These are phyloP conservation scores for Colletotrichum destructivum DNA, from an alignment of 2,329 filamentous ascomycete genomes.

Conservation along the genomic window DNA sequence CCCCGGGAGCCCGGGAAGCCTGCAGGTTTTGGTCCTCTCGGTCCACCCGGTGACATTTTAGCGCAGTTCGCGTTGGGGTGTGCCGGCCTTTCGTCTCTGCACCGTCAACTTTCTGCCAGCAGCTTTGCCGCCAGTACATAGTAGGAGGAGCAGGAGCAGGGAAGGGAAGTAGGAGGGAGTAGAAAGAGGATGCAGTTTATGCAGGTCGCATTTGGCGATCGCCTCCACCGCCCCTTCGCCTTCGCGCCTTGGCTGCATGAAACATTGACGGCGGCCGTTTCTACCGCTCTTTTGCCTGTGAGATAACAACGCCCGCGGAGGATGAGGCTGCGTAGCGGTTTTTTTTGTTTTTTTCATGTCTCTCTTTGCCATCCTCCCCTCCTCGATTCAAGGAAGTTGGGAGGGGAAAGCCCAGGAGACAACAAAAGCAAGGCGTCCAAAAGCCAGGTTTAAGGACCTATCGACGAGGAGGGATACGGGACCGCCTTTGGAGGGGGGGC, in stretches of 20 bases:
- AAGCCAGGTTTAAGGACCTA: background rate
- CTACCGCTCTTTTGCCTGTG: slow-evolving; percentile 20
- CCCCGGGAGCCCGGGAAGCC: slow-evolving; percentile 34
- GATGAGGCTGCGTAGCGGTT: background rate
- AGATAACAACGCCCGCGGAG: background rate
- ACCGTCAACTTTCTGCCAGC: slow-evolving; percentile 1
- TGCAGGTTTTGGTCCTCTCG: slow-evolving; percentile 30
- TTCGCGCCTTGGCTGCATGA: slow-evolving; percentile 35
- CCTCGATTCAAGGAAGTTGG: background rate
- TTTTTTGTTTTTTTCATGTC: background rate
- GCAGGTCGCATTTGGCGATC: slow-evolving; percentile 34
- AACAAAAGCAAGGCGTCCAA: background rate
- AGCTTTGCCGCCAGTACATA: background rate
- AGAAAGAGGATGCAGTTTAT: background rate
- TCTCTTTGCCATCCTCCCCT: too few relatives aligned
- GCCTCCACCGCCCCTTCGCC: slow-evolving; percentile 36
- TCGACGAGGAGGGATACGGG: background rate
- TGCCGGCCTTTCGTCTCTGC: background rate
- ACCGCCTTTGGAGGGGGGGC: background rate
- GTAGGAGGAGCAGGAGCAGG: too few relatives aligned
- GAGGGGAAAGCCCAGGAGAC: background rate
- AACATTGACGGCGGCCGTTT: slow-evolving; percentile 35
- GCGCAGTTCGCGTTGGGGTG: slow-evolving; percentile 33
- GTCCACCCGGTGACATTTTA: slow-evolving; percentile 36
- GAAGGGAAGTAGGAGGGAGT: too few relatives aligned